phyloP scores from a whole-genome alignment of 257 asterid genomes.

The Gentiana straminea region DNA sequence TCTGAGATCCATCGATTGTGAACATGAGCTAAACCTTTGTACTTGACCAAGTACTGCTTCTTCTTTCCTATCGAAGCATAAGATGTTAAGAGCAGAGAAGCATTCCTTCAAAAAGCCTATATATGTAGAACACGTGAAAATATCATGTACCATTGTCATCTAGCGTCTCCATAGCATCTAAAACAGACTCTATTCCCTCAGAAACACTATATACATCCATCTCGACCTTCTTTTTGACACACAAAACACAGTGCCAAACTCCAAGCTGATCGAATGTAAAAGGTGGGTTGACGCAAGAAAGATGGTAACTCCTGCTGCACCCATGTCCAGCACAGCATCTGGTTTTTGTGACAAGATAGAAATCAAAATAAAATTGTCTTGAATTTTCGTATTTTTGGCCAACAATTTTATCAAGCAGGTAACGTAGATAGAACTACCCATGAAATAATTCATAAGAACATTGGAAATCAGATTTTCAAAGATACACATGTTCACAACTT shows the following conservation, averaged over 20 bases:
- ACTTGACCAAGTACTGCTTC: slow-evolving; percentile 22
- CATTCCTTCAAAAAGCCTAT: too few relatives aligned
- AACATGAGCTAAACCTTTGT: slow-evolving; percentile 25
- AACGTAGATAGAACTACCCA: too few relatives aligned
- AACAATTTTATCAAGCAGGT: too few relatives aligned
- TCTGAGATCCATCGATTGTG: slow-evolving; percentile 23
- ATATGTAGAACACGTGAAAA: too few relatives aligned
- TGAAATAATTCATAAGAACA: too few relatives aligned
- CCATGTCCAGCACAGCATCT: slow-evolving; percentile 25
- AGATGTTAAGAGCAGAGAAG: slow-evolving; percentile 2
- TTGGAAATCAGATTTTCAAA: too few relatives aligned
- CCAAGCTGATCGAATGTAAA: slow-evolving; percentile 18
- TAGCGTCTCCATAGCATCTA: slow-evolving; percentile 8
- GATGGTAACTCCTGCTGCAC: slow-evolving; percentile 25
- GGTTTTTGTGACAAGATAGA: background rate
- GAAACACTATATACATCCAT: slow-evolving; percentile 21
- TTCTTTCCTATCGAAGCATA: slow-evolving; percentile 9
- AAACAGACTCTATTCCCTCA: slow-evolving; percentile 23
- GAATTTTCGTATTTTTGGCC: too few relatives aligned
- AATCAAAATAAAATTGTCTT: background rate
- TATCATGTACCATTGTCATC: slow-evolving; percentile 17
- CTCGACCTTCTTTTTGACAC: slow-evolving; percentile 21
- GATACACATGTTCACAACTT: too few relatives aligned
- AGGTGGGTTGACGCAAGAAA: slow-evolving; percentile 21
- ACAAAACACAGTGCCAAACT: slow-evolving; percentile 23